A percentile compares a stretch with the other conserved stretches of the same genome.
Conservation (phyloP, 768 basidiomycete genomes). For the Sporobolomyces phaffii region DNA sequence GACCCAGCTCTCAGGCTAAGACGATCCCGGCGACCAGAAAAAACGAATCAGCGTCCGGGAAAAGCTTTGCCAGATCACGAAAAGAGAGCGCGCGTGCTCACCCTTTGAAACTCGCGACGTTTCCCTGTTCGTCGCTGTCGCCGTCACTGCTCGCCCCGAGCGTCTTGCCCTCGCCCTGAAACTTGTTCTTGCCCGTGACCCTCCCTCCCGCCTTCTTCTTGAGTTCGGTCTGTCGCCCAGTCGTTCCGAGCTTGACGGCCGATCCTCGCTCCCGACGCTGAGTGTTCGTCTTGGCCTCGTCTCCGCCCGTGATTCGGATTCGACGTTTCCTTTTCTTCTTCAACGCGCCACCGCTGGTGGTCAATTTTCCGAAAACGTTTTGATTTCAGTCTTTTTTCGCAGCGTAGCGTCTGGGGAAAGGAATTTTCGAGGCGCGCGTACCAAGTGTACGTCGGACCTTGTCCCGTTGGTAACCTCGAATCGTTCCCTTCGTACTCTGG, state of each 20-base stretch:
- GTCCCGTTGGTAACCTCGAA: neutral
- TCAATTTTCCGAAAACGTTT: too few relatives aligned
- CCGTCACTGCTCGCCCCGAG: neutral
- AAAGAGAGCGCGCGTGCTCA: neutral
- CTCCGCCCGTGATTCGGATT: neutral
- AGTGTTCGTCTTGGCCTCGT: neutral
- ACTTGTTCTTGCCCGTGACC: slow-evolving; percentile 24
- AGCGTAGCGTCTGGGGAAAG: too few relatives aligned
- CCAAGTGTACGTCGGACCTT: slow-evolving; percentile 4
- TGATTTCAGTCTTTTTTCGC: too few relatives aligned
- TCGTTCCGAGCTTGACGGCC: slow-evolving; percentile 16
- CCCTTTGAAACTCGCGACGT: slow-evolving; percentile 24
- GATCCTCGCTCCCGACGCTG: slow-evolving; percentile 10
- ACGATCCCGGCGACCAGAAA: too few relatives aligned
- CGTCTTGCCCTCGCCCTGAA: slow-evolving; percentile 10
- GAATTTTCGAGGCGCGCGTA: too few relatives aligned
- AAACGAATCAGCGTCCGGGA: too few relatives aligned
- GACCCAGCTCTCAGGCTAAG: slow-evolving; percentile 15
- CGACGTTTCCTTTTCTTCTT: neutral
- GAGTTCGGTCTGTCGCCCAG: slow-evolving; percentile 32
- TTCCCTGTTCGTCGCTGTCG: neutral
- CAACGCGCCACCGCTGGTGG: slow-evolving; percentile 5
- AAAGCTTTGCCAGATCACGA: too few relatives aligned
- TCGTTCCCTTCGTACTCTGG: neutral
- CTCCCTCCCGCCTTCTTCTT: slow-evolving; percentile 22